These are phyloP conservation scores for Oryza coarctata DNA, from an alignment of 176 grass and related monocot genomes.

Conservation along the genomic window DNA sequence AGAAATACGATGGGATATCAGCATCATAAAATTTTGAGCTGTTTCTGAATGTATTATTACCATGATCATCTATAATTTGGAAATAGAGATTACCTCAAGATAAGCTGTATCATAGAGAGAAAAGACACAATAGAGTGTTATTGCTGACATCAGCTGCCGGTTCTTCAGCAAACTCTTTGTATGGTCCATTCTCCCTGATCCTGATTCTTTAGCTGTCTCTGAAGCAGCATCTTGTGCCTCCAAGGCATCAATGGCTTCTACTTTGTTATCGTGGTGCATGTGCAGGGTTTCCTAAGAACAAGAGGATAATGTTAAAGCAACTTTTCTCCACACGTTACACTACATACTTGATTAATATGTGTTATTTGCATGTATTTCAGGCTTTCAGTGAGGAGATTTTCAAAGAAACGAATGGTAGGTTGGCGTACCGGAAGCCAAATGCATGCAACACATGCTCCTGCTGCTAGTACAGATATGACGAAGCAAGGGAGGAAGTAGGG, in stretches of 20 bases:
- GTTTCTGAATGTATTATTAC: not conserved
- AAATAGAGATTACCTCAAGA: too few species aligned
- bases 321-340: not conserved
- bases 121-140: slow-evolving; percentile 56
- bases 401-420: slow-evolving; percentile 3
- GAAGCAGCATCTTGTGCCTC: slow-evolving; percentile 40
- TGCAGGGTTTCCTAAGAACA: slow-evolving; percentile 67
- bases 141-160: slow-evolving; percentile 57
- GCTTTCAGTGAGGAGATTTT: not conserved
- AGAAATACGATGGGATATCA: not conserved
- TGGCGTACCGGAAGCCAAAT: slow-evolving; percentile 68
- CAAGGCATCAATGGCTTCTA: slow-evolving; percentile 38
- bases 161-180: slow-evolving; percentile 54
- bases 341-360: not conserved
- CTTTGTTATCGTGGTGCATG: slow-evolving; percentile 51
- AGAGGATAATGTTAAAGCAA: not conserved
- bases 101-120: slow-evolving; percentile 70
- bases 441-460: slow-evolving; percentile 48
- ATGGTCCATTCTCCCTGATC: slow-evolving; percentile 12
- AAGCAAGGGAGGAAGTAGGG: slow-evolving; percentile 75
- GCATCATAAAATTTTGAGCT: not conserved
- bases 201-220: slow-evolving; percentile 22
- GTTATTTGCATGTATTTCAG: not conserved
- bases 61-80: too few species aligned
- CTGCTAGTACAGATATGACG: slow-evolving; percentile 60